Conservation (phyloP, 208 protist genomes). For the Polymyxa betae region DNA sequence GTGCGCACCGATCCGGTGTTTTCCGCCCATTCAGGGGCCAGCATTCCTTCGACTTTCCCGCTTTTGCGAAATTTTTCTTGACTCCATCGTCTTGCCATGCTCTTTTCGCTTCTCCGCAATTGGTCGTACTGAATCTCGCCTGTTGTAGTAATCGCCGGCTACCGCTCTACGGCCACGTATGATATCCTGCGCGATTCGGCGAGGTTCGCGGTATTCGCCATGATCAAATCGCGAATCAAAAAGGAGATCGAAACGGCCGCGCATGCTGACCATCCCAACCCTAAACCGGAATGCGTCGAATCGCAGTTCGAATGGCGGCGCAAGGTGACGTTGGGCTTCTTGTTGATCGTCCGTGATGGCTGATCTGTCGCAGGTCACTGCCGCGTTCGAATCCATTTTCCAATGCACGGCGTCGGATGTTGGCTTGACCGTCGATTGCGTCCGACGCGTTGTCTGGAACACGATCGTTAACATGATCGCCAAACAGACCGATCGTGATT, state of each 20-base stretch:
- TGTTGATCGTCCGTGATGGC: too few relatives aligned
- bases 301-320: conserved; percentile 8
- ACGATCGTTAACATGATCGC: conserved; percentile 30
- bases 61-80: neutral
- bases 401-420: neutral
- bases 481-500: neutral
- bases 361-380: neutral
- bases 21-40: neutral
- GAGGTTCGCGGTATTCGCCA: conserved; percentile 59
- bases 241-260: neutral
- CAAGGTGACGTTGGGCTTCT: too few relatives aligned
- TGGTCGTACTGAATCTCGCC: neutral
- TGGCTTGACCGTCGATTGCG: conserved; percentile 22
- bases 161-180: neutral
- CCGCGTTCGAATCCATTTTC: conserved; percentile 5
- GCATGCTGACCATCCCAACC: neutral
- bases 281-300: neutral
- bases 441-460: conserved; percentile 19
- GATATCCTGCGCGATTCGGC: conserved; percentile 53
- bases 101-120: neutral
- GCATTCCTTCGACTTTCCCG: neutral
- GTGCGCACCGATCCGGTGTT: neutral
- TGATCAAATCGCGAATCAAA: conserved; percentile 57
- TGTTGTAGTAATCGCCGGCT: conserved; percentile 15
- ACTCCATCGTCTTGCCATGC: neutral